phyloP scores from a whole-genome alignment of 768 basidiomycete genomes.

The Porpolomopsis calyptriformis region DNA sequence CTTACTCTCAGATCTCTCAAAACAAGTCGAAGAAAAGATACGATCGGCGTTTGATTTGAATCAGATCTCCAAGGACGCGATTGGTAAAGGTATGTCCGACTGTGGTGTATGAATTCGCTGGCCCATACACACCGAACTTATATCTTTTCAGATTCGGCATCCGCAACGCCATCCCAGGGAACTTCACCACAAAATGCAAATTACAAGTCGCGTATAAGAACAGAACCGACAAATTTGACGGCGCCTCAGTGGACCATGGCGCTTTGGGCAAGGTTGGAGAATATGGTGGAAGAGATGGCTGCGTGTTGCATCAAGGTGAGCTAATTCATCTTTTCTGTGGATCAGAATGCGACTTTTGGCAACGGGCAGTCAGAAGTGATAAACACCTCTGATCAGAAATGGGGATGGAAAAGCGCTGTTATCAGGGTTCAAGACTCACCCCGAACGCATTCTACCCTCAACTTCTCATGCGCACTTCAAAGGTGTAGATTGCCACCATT shows the following conservation, averaged over 20 bases:
- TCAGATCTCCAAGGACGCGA: constrained; percentile 75
- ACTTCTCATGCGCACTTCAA: too few relatives aligned
- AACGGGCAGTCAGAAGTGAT: too few relatives aligned
- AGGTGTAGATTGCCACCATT: too few relatives aligned
- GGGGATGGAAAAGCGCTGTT: too few relatives aligned
- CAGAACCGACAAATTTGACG: constrained; percentile 82
- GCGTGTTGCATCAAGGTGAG: constrained; percentile 86
- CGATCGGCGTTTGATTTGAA: constrained; percentile 76
- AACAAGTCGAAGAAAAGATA: constrained; percentile 75
- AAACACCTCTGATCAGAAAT: too few relatives aligned
- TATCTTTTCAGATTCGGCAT: constrained; percentile 13
- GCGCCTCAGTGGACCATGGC: constrained; percentile 78
- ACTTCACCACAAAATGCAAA: constrained; percentile 27
- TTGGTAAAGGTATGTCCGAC: constrained; percentile 60
- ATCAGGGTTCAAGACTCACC: too few relatives aligned
- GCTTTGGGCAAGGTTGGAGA: constrained; percentile 73
- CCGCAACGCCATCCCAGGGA: constrained; percentile 19
- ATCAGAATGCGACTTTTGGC: too few relatives aligned
- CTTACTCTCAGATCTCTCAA: constrained; percentile 68
- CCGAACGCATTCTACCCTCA: too few relatives aligned
- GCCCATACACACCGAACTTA: constrained; percentile 12
- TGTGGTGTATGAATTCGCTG: constrained; percentile 1
- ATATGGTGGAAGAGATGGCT: constrained; percentile 80
- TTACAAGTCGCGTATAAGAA: constrained; percentile 80
- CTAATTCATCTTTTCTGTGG: too few relatives aligned